A percentile compares a stretch with the other conserved stretches of the same genome.
phyloP scores from a whole-genome alignment of 768 basidiomycete genomes.

The Botryobasidium botryosum region DNA sequence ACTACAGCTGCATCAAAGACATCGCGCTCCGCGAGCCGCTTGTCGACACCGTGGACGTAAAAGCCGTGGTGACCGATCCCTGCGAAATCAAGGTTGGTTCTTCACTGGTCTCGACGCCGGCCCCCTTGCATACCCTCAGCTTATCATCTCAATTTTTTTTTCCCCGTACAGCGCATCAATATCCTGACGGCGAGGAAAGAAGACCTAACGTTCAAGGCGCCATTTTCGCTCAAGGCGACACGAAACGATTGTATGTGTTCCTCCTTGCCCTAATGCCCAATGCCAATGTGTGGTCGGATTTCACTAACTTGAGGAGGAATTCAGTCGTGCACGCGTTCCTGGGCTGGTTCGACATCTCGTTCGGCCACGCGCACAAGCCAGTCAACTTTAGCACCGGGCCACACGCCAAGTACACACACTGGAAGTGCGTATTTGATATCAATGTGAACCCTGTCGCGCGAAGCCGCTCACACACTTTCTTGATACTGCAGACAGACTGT shows the following conservation, averaged over 20 bases:
- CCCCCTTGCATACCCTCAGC: not conserved
- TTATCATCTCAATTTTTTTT: not conserved
- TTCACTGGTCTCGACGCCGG: not conserved
- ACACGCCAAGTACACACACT: conserved; percentile 90
- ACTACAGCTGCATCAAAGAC: conserved; percentile 98
- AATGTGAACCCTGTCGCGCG: no score
- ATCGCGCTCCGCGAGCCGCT: conserved; percentile 92
- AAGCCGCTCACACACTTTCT: conserved; percentile 3
- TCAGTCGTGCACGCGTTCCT: conserved; percentile 94
- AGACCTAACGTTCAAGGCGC: conserved; percentile 70
- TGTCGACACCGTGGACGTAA: conserved; percentile 97
- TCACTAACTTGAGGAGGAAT: not conserved
- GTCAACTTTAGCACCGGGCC: conserved; percentile 95
- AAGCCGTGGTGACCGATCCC: conserved; percentile 87
- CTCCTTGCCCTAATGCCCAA: not conserved
- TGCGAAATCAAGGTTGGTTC: conserved; percentile 61
- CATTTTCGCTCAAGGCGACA: conserved; percentile 66
- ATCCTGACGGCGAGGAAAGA: conserved; percentile 86
- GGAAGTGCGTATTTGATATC: conserved; percentile 51
- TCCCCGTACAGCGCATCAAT: conserved; percentile 53
- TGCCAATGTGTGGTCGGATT: not conserved
- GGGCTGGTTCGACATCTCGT: conserved; percentile 96
- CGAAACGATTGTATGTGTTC: conserved; percentile 74
- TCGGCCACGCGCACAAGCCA: conserved; percentile 91
- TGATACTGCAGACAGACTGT: conserved; percentile 63